Evolutionary conservation across 1,284 basidiomycete species (phyloP).

Genomic region (Ustilago tritici): DNA sequence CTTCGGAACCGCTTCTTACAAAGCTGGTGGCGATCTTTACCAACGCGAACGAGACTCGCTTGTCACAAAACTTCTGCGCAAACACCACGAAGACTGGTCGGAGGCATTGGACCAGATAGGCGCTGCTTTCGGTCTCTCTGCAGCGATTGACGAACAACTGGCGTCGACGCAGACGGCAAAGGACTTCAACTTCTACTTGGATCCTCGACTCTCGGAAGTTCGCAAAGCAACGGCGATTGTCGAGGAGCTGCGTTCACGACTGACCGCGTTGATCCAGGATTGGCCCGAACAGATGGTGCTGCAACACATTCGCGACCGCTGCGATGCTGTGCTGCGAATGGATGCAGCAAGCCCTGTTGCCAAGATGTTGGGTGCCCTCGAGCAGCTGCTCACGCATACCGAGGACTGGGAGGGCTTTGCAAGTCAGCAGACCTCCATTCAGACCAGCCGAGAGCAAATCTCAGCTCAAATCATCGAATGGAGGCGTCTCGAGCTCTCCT

Average conservation of each 20-base stretch:
- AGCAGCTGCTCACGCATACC: conserved; percentile 86
- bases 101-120: conserved; percentile 53
- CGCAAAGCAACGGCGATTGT: conserved; percentile 57
- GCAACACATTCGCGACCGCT: conserved; percentile 83
- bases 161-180: conserved; percentile 19
- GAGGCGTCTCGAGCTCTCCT: conserved; percentile 87
- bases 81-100: conserved; percentile 38
- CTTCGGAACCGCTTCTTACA: conserved; percentile 32
- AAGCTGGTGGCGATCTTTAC: conserved; percentile 12
- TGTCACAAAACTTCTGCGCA: conserved; percentile 34
- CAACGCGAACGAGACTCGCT: conserved; percentile 31
- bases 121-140: conserved; percentile 57
- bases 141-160: conserved; percentile 33
- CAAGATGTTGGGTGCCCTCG: conserved; percentile 83
- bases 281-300: conserved; percentile 99
- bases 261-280: conserved; percentile 76
- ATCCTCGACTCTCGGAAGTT: conserved; percentile 51
- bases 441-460: conserved; percentile 77
- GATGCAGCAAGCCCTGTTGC: conserved; percentile 82
- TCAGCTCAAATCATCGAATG: conserved; percentile 85
- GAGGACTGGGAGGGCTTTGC: conserved; percentile 98
- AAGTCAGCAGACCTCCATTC: conserved; percentile 85
- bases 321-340: conserved; percentile 78
- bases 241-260: conserved; percentile 41
- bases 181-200: conserved; percentile 66